Base-by-base conservation (phyloP, 1,139 yeast genomes). In the Suhomyces bribrorum region DNA sequence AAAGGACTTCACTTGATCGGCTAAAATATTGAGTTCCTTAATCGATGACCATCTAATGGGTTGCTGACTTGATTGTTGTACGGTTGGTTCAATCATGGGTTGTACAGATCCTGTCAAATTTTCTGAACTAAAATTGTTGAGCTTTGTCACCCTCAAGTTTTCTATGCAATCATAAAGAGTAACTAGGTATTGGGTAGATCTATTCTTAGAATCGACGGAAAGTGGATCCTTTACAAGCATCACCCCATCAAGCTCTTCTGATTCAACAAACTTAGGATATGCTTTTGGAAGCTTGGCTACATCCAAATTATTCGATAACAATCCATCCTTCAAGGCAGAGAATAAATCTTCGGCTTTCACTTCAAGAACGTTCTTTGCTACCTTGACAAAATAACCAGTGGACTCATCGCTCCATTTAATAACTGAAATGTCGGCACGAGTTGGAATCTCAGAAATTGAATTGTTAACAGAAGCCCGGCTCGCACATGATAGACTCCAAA, bases 181-280 rank as follows among this genome's bases (percentile, higher is more conserved):
- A 8, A 34, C 25, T 14, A 28, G 23, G n/a, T 34, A 34, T 12
- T 34, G 29, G 23, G 23, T 20, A 20, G 23, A 20, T 20, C 23
- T 20, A 20, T 20, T 20, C 11, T 8, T 8, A 8, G 8, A 8
- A 20, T 20, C 11, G 11, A 20, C 23, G 11, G 23, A 20, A 5
- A 20, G 23, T 20, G 23, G 23, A 20, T 20, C 23, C 8, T 20
- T 8, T 8, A 20, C 23, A 20, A 20, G 23, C 23, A 20, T 20
- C 11, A 20, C 11, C 8, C 23, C 23, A 20, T 8, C 11, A 4
- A 20, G 23, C 11, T 20, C 1, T 2, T 20, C 6, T n/a, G n/a
- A n/a, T n/a, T n/a, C n/a, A n/a, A n/a, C n/a, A n/a, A n/a, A n/a
- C n/a, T n/a, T n/a, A n/a, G n/a, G n/a, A n/a, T n/a, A n/a, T n/a